Base-by-base conservation (phyloP, 139 green algal species). In the Tetraselmis chui region DNA sequence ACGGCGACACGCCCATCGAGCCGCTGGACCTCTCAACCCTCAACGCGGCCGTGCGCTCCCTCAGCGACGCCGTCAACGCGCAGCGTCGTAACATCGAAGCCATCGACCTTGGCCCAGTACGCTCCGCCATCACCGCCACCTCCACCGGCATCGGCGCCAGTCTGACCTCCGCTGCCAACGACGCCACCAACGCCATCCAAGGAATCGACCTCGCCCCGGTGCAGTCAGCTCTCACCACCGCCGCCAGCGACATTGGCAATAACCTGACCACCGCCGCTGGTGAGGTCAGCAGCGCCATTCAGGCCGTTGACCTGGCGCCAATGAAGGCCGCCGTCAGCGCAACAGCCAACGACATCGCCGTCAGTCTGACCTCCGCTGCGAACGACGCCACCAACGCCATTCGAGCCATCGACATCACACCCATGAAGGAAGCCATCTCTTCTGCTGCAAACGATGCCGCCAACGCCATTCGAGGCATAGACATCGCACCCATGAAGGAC, bases 1-100 rank as follows among this genome's bases (percentile, higher is more conserved):
- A 83, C 78, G 87, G 87, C n/a, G 67, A 81, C 45, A 5, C 5
- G 45, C 45, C 45, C 45, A 67, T 67, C 45, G 45, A 67, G 45
- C 45, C 45, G 45, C 45, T 67, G 11, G 45, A 67, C 45, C 45
- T 67, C 45, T 25, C 11, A 5, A 18, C 11, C 45, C 11, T 18
- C 45, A 67, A 18, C 45, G 5, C 45, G 45, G 45, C 45, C 11
- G 18, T 67, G 45, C 5, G 11, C 45, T 5, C 45, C 45, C 11
- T 18, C 11, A 18, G 5, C 11, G 45, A 67, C 11, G 18, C 11
- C 45, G 45, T 67, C 45, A 25, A 5, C 45, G 45, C 45, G 18
- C 11, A 5, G 11, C n/a, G n/a, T n/a, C n/a, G n/a, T n/a, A n/a
- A n/a, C n/a, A n/a, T n/a, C n/a, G n/a, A n/a, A n/a, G n/a, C n/a